Evolutionary conservation across 2,329 filamentous ascomycete species (phyloP), one percentile per base, ranked within the genome.

Genomic region (Calonectria naviculata): DNA sequence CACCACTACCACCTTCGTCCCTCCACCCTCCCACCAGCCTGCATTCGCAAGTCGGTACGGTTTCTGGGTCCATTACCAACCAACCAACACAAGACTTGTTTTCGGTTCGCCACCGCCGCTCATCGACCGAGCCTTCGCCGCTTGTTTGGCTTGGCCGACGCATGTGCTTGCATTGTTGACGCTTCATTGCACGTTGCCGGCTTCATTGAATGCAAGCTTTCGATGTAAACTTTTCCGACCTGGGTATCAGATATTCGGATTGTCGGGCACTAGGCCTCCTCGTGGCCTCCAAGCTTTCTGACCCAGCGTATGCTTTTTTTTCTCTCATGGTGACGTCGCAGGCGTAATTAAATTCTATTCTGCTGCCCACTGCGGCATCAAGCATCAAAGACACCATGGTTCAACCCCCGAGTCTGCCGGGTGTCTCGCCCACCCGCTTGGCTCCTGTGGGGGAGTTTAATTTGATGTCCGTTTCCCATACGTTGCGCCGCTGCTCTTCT

Each of bases 1-100:
- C 85, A 19, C 41, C 19, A 44, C 41, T 5, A 44, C 41, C 41
- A 21, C 41, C 41, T 44, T 21, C 42, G n/a, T 44, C 56, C 34
- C 13, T 26, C 56, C 56, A 21, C 56, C 38, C 56, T 44, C 38
- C 24, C 38, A 41, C 56, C 41, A 41, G 36, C 56, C 56, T 26
- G 38, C 56, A 61, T 44, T 61, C 56, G 56, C 56, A 44, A 61
- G 24, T 31, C 44, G 56, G 56, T 42, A 42, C 38, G 38, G 36
- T 44, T 42, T 61, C 56, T 38, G 36, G 56, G 56, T 61, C 36
- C 19, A 41, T 31, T 44, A 12, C 36, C 36, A 44, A 38, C 52
- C 52, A 56, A 38, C 52, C 52, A 58, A 52, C 52, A 41, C 52
- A 58, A n/a, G 52, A 58, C 34, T 38, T 58, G 52, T 24, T 58